These are phyloP conservation scores for Blastomyces emzantsi DNA, from an alignment of 2,329 filamentous ascomycete species.

Conservation along the genomic window DNA sequence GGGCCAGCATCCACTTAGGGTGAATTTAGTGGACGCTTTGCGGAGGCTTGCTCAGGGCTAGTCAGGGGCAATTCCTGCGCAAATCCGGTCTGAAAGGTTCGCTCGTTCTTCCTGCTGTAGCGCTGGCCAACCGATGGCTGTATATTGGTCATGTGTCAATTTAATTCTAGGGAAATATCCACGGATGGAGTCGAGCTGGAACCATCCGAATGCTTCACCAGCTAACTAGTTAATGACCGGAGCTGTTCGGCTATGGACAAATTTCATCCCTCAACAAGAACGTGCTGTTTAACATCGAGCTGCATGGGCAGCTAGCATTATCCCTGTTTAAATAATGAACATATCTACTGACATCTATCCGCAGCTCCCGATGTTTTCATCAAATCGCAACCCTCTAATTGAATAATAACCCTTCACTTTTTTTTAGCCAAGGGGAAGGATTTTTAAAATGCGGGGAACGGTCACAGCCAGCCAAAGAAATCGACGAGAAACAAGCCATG, in stretches of 20 bases:
- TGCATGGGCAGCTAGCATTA: not conserved
- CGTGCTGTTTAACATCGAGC: no score
- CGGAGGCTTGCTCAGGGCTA: not conserved
- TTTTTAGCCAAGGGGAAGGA: not conserved
- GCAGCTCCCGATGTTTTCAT: not conserved
- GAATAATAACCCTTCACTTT: not conserved
- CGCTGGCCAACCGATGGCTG: not conserved
- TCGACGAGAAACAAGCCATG: no score
- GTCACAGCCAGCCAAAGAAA: not conserved
- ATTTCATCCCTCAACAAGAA: no score
- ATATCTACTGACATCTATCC: not conserved
- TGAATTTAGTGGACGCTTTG: not conserved
- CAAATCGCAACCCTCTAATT: not conserved
- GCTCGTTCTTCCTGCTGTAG: not conserved
- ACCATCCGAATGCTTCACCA: no score
- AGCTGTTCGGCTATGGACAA: no score
- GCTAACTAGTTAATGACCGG: no score
- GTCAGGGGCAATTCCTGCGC: not conserved
- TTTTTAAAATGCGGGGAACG: not conserved
- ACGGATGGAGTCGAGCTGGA: no score
- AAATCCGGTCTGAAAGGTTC: not conserved
- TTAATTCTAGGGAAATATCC: no score
- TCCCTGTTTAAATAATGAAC: not conserved
- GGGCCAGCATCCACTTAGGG: not conserved
- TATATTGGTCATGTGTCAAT: not conserved